phyloP scores from a whole-genome alignment of 2,329 filamentous ascomycete species.

The Fusarium floridanum region DNA sequence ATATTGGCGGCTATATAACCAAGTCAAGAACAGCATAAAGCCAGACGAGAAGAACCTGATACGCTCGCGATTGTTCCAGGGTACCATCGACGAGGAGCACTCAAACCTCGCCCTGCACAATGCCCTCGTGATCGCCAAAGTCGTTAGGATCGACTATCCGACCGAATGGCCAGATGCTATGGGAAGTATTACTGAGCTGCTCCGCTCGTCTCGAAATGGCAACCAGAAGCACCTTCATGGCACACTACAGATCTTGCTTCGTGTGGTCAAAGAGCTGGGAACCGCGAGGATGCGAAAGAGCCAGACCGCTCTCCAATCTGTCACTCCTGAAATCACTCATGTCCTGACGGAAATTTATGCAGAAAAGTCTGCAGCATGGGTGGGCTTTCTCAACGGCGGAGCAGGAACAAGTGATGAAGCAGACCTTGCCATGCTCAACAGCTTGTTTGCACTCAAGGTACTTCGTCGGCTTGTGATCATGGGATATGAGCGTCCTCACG shows the following conservation, averaged over 20 bases:
- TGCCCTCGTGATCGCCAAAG: conserved; percentile 87
- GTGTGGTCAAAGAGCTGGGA: conserved; percentile 90
- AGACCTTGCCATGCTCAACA: conserved; percentile 78
- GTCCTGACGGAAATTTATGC: conserved; percentile 84
- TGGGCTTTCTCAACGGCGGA: conserved; percentile 68
- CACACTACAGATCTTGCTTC: conserved; percentile 81
- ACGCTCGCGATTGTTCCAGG: conserved; percentile 79
- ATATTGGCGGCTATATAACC: conserved; percentile 81
- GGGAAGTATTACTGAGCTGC: conserved; percentile 70
- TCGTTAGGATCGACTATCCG: conserved; percentile 90
- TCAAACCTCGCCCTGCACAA: conserved; percentile 86
- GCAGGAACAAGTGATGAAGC: conserved; percentile 70
- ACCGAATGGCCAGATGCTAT: conserved; percentile 81
- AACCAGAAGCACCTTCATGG: conserved; percentile 78
- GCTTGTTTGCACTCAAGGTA: conserved; percentile 82
- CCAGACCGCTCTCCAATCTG: conserved; percentile 80
- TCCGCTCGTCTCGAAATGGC: conserved; percentile 66
- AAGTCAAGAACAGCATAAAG: conserved; percentile 73
- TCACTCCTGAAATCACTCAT: conserved; percentile 87
- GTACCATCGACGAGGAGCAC: conserved; percentile 82
- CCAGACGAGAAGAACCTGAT: conserved; percentile 83
- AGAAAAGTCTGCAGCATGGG: conserved; percentile 78
- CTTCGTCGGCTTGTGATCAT: conserved; percentile 82
- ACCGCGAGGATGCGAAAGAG: conserved; percentile 82
- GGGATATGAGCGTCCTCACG: conserved; percentile 87